These are phyloP conservation scores for Yarrowia divulgata DNA, from an alignment of 805 yeast genomes.

Conservation along the genomic window DNA sequence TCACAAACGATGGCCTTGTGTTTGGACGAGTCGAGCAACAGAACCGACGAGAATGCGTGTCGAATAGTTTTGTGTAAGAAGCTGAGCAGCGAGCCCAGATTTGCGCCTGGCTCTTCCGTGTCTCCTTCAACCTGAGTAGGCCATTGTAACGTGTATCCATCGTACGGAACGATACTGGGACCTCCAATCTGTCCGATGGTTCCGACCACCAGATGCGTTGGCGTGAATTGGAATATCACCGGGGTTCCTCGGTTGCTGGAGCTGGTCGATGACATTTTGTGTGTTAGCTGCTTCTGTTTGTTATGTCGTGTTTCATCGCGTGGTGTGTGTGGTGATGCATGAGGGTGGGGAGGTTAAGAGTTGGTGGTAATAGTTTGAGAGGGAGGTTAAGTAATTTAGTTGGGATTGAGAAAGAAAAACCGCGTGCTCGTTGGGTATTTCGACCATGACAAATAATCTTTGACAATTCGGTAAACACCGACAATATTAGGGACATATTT, in stretches of 20 bases:
- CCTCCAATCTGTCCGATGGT: conserved; percentile 25
- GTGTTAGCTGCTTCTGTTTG: background rate
- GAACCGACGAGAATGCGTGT: conserved; percentile 10
- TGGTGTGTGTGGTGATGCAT: conserved; percentile 6
- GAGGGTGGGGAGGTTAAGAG: background rate
- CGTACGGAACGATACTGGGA: background rate
- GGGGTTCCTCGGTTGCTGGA: conserved; percentile 27
- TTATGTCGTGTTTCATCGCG: conserved; percentile 4
- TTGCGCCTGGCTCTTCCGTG: background rate
- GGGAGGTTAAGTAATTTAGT: too few species aligned
- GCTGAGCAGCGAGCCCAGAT: conserved; percentile 5
- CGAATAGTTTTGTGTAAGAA: conserved; percentile 10
- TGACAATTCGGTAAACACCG: too few species aligned
- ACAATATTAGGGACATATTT: too few species aligned
- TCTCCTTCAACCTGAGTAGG: conserved; percentile 23
- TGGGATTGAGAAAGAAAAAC: too few species aligned
- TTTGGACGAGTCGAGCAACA: conserved; percentile 16
- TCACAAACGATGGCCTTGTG: conserved; percentile 29
- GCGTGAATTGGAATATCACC: conserved; percentile 19
- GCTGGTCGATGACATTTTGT: conserved; percentile 4
- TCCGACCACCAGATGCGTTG: conserved; percentile 1
- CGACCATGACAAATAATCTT: too few species aligned
- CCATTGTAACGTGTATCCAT: conserved; percentile 24
- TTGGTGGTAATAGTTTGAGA: too few species aligned
- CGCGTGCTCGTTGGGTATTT: too few species aligned